Conservation (phyloP, 768 basidiomycete species). For the Hypholoma fasciculare region DNA sequence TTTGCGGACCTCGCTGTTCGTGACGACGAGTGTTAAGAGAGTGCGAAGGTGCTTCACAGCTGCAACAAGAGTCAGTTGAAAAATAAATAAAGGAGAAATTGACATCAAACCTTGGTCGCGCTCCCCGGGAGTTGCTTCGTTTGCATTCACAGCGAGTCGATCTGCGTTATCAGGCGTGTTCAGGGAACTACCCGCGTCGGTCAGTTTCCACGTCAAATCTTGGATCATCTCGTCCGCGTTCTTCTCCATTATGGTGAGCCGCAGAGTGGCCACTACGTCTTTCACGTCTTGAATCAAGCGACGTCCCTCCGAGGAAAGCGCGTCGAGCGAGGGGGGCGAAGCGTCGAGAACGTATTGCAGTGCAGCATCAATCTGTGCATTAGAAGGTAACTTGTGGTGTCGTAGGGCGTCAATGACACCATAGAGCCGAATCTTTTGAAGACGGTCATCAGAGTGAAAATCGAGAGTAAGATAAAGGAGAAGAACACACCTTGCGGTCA, state of each 20-base stretch:
- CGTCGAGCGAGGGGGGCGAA: conserved; percentile 56
- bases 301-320: conserved; percentile 77
- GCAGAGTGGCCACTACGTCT: conserved; percentile 76
- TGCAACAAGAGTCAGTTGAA: conserved; percentile 20
- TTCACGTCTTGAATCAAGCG: conserved; percentile 76
- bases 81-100: conserved; percentile 4
- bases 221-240: conserved; percentile 92
- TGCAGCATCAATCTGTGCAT: conserved; percentile 74
- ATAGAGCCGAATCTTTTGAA: conserved; percentile 66
- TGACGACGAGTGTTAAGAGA: conserved; percentile 80
- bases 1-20: conserved; percentile 93
- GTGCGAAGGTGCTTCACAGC: conserved; percentile 88
- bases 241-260: conserved; percentile 76
- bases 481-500: conserved; percentile 60
- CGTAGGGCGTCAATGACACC: conserved; percentile 82
- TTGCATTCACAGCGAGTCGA: conserved; percentile 49
- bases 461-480: neutral
- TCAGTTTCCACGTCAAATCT: conserved; percentile 84
- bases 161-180: conserved; percentile 15
- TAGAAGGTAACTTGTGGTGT: conserved; percentile 76
- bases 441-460: neutral
- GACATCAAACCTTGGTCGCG: conserved; percentile 53
- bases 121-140: conserved; percentile 57
- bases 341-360: conserved; percentile 64
- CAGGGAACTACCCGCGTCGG: conserved; percentile 40